Base-by-base conservation (phyloP, 2,329 filamentous ascomycete species). In the Pseudogymnoascus sp. region DNA sequence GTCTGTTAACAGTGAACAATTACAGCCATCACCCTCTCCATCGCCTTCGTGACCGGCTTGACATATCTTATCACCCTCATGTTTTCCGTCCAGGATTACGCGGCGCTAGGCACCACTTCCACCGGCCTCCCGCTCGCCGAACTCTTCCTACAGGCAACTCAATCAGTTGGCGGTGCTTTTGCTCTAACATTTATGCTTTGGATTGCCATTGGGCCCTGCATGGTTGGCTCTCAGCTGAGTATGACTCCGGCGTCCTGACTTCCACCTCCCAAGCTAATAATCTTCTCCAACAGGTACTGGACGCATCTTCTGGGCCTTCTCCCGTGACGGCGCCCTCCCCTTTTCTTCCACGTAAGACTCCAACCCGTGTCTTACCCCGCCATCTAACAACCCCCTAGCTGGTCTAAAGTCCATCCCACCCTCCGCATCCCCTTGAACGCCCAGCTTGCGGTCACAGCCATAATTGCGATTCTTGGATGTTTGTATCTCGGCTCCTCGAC, bases 21-120 rank as follows among this genome's bases (percentile, higher is more conserved):
- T 14, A 73, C 73, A 68, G 74, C 74, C 11, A 77, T 75, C n/a
- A 80, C 80, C 0, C 73, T 83, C 12, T 70, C 65, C 7, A 81
- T 82, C 59, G 80, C 79, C 5, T 82, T 83, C 61, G 68, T 75
- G 55, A 83, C 80, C 0, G 77, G 78, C 3, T 67, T 82, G 11
- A 73, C 75, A n/a, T 82, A 81, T 66, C 72, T 80, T 2, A 74
- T 83, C 28, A 73, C 75, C 6, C 76, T 83, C 59, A 82, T 83
- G 75, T 83, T 81, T 67, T 78, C 75, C 1, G 77, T 82, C 55
- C 77, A 79, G 52, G 76, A 81, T 66, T 79, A 79, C 59, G 68
- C 73, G 41, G 74, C 73, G 1, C 72, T 83, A 0, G 72, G 76
- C 61, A 65, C 65, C n/a, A 72, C 72, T 5, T 72, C 72, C 60